These are phyloP conservation scores for Suhomyces anneliseae DNA, from an alignment of 1,139 yeast genomes.

Conservation along the genomic window DNA sequence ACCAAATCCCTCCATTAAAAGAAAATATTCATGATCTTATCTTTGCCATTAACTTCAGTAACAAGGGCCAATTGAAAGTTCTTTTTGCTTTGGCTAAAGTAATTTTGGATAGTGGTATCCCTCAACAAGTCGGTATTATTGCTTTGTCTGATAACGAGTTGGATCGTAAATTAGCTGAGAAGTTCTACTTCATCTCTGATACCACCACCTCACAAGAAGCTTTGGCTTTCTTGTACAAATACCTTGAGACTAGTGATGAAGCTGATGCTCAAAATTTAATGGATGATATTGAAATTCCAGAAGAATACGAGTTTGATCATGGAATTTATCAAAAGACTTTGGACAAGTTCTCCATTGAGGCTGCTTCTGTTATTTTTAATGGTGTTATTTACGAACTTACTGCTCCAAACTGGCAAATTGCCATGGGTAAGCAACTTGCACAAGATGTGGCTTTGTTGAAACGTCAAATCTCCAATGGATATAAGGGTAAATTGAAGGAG, in stretches of 20 bases:
- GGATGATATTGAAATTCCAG: conserved; percentile 19
- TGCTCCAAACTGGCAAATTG: conserved; percentile 39
- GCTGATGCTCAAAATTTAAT: conserved; percentile 29
- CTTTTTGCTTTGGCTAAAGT: conserved; percentile 51
- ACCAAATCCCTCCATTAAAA: conserved; percentile 65
- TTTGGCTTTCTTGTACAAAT: conserved; percentile 43
- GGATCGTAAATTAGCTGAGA: conserved; percentile 32
- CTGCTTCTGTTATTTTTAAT: conserved; percentile 64
- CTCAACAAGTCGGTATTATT: conserved; percentile 79
- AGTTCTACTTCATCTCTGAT: conserved; percentile 35
- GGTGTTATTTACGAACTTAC: conserved; percentile 59
- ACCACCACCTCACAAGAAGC: conserved; percentile 36
- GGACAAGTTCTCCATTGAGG: conserved; percentile 37
- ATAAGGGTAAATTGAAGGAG: conserved; percentile 25
- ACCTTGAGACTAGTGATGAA: conserved; percentile 27
- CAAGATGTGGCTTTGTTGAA: conserved; percentile 38
- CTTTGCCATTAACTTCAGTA: conserved; percentile 65
- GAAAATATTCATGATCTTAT: conserved; percentile 79
- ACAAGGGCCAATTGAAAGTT: conserved; percentile 46
- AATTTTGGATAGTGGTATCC: conserved; percentile 57
- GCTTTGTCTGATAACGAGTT: conserved; percentile 48
- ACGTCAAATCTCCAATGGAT: conserved; percentile 22
- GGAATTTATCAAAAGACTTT: conserved; percentile 16
- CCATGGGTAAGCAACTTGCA: conserved; percentile 39
- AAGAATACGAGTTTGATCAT: conserved; percentile 13